phyloP scores from a whole-genome alignment of 2,329 filamentous ascomycete genomes.

The Huntiella abstrusa region DNA sequence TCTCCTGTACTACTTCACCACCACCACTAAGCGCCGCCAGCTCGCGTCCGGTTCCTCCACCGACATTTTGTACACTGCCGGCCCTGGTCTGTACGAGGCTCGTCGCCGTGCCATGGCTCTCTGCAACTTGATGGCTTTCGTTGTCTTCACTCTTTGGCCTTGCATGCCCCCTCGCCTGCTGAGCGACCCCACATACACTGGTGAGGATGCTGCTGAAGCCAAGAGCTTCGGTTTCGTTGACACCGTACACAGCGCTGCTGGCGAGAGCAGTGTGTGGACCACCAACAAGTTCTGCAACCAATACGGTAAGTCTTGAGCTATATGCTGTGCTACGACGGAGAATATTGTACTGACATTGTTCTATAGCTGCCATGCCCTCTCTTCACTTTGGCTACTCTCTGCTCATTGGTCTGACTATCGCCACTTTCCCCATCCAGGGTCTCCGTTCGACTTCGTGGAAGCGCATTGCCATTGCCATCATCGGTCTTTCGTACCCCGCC shows the following conservation, averaged over 20 bases:
- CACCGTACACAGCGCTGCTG: conserved; percentile 31
- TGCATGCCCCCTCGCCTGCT: conserved; percentile 45
- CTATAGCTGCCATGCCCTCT: conserved; percentile 51
- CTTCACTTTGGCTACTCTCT: conserved; percentile 61
- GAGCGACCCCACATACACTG: conserved; percentile 34
- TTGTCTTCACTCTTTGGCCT: conserved; percentile 43
- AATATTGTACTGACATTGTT: conserved; percentile 9
- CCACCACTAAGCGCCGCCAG: conserved; percentile 32
- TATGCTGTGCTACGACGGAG: neutral
- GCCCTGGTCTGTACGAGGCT: conserved; percentile 32
- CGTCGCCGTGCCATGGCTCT: conserved; percentile 41
- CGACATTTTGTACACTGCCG: conserved; percentile 18
- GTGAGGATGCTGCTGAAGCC: conserved; percentile 35
- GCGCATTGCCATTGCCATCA: conserved; percentile 23
- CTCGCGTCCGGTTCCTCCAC: conserved; percentile 13
- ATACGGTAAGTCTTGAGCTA: conserved; percentile 32
- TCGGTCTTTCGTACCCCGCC: conserved; percentile 44
- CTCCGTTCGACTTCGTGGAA: conserved; percentile 32
- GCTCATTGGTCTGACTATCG: conserved; percentile 50
- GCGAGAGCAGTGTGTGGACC: conserved; percentile 49
- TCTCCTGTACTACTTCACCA: conserved; percentile 52
- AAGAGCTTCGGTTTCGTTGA: conserved; percentile 44
- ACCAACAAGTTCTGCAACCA: conserved; percentile 58
- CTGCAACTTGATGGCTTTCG: conserved; percentile 40
- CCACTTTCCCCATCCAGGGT: conserved; percentile 41